Base-by-base conservation (phyloP, 2,329 filamentous ascomycete genomes). In the Hypoxylon sp. region DNA sequence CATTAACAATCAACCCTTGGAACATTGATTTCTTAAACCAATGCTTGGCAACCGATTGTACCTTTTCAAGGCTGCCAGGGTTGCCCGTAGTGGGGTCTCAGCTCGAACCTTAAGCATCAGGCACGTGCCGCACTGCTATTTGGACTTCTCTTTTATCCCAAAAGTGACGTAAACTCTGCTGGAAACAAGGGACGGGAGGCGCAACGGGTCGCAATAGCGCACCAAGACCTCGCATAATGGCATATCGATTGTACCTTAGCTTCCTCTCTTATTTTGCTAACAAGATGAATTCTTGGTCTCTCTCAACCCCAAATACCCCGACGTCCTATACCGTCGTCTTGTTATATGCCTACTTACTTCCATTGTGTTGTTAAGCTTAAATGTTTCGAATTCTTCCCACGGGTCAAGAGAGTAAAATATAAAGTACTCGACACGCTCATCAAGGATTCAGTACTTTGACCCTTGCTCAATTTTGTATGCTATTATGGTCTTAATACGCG, bases 81-180 rank as follows among this genome's bases (percentile, higher is more conserved):
- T 25, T 43, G 21, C 39, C n/a, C 11, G 12, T 60, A 29, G 65
- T 58, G 61, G 61, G 65, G 65, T 60, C 23, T n/a, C 7, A 37
- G 48, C 45, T 37, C 14, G 30, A 45, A 12, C 5, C 45, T 48
- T 21, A 37, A 37, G 14, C 30, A 55, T 48, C 23, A 27, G 37
- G 61, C 59, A 67, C 63, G 63, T 67, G 60, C 59, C 45, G 56
- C 5, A 37, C 52, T 66, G 16, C 54, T 66, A 45, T 39, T 59
- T 60, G 21, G 50, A 48, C 46, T 27, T 46, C 23, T 50, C 27
- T 25, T 52, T 41, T 29, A 41, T 32, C 37, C 32, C 47, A n/a
- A 55, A 60, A 37, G 34, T 63, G 63, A 67, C 59, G 63, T 67
- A 65, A 57, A 60, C 58, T 58, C 47, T 48, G 48, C 19, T 37